These are phyloP conservation scores for Oemleria cerasiformis DNA, from an alignment of 306 rosid genomes.

Conservation along the genomic window DNA sequence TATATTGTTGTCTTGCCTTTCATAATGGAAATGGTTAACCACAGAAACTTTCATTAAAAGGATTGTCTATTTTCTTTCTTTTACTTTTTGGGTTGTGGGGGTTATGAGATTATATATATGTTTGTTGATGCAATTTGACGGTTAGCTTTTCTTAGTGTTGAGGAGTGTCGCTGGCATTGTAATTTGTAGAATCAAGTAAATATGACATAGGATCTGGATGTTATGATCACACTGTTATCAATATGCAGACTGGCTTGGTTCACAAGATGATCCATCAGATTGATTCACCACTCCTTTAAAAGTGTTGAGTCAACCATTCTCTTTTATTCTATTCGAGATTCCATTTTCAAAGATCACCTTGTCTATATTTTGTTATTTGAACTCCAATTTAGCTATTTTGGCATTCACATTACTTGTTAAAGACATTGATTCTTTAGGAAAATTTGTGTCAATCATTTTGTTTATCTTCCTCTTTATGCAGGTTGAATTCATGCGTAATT, in stretches of 20 bases:
- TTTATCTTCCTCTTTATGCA: constrained; percentile 19
- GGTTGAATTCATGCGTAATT: constrained; percentile 70
- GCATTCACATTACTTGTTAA: neutral
- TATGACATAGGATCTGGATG: too few relatives aligned
- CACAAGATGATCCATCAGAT: neutral
- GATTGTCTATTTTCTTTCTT: neutral
- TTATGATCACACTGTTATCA: too few relatives aligned
- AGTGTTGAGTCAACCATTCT: neutral
- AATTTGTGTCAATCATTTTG: neutral
- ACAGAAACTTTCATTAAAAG: neutral
- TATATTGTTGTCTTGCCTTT: constrained; percentile 7
- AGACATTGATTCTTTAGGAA: neutral
- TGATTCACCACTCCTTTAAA: neutral
- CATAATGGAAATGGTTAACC: neutral
- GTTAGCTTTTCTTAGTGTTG: too few relatives aligned
- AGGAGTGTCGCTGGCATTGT: too few relatives aligned
- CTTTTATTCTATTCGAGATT: neutral
- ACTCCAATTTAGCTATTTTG: neutral
- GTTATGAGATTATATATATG: too few relatives aligned
- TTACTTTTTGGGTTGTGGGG: neutral
- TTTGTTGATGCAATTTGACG: too few relatives aligned
- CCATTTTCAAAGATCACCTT: neutral
- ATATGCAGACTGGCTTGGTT: too few relatives aligned
- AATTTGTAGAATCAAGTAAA: too few relatives aligned
- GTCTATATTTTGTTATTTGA: neutral